phyloP scores from a whole-genome alignment of 2,329 filamentous ascomycete genomes.

The Rutstroemia sp. region DNA sequence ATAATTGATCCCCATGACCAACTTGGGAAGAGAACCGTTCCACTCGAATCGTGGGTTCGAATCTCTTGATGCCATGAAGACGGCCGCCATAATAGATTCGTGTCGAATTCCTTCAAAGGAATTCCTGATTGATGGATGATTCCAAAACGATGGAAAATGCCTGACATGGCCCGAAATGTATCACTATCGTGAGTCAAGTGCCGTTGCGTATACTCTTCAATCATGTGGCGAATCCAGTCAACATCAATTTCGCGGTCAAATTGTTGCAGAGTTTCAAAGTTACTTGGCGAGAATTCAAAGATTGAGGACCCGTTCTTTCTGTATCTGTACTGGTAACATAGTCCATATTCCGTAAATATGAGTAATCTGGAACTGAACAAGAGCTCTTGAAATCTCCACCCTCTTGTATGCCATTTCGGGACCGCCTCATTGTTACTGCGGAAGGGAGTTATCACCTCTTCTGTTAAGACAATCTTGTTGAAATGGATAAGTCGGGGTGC shows the following conservation, averaged over 20 bases:
- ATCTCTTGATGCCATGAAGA: not conserved
- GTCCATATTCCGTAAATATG: not conserved
- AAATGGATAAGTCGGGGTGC: not conserved
- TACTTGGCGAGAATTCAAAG: not conserved
- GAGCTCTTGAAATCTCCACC: constrained; percentile 7
- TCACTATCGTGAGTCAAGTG: not conserved
- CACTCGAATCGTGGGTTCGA: not conserved
- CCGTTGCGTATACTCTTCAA: not conserved
- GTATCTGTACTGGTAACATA: not conserved
- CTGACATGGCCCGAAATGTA: not conserved
- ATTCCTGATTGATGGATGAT: not conserved
- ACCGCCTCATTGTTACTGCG: not conserved
- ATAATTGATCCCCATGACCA: not conserved
- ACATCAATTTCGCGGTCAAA: not conserved
- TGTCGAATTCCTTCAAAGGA: not conserved
- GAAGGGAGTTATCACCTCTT: not conserved
- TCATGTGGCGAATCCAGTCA: not conserved
- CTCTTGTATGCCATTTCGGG: constrained; percentile 1
- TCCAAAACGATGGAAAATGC: not conserved
- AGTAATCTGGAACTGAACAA: constrained; percentile 2
- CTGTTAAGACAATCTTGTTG: not conserved
- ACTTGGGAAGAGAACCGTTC: not conserved
- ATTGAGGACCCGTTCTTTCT: not conserved
- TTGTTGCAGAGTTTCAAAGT: not conserved
- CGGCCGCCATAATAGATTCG: not conserved